Evolutionary conservation across 1,139 yeast species (phyloP).

Genomic region (Zygosaccharomyces sapae): DNA sequence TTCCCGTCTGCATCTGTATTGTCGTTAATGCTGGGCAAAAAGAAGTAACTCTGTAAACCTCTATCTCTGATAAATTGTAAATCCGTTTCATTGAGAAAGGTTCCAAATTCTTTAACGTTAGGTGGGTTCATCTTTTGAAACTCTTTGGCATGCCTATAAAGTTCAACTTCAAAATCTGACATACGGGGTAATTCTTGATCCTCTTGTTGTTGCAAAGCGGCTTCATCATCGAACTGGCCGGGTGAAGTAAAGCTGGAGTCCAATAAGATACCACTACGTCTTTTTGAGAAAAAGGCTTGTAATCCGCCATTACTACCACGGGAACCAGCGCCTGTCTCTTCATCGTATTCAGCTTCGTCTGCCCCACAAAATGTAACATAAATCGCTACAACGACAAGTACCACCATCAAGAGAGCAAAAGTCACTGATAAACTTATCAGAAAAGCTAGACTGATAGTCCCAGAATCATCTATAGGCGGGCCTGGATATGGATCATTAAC

Average conservation of each 20-base stretch:
- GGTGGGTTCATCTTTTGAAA: conserved; percentile 42
- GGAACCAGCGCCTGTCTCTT: conserved; percentile 25
- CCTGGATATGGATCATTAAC: conserved; percentile 14
- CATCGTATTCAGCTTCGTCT: conserved; percentile 33
- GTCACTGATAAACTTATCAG: conserved; percentile 42
- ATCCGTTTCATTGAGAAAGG: conserved; percentile 39
- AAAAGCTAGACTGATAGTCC: conserved; percentile 39
- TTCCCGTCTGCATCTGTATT: conserved; percentile 37
- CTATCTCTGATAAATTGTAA: conserved; percentile 43
- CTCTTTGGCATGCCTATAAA: conserved; percentile 38
- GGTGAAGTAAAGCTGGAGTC: conserved; percentile 40
- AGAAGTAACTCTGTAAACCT: conserved; percentile 47
- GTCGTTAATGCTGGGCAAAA: conserved; percentile 40
- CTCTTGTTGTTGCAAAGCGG: conserved; percentile 36
- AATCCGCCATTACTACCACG: conserved; percentile 17
- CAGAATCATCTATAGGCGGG: conserved; percentile 36
- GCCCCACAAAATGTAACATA: conserved; percentile 40
- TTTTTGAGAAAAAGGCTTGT: conserved; percentile 26
- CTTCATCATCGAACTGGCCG: conserved; percentile 39
- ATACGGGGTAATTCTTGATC: conserved; percentile 35
- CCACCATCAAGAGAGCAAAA: conserved; percentile 39
- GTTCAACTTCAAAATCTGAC: conserved; percentile 36
- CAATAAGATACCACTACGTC: conserved; percentile 28
- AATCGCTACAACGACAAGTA: conserved; percentile 37
- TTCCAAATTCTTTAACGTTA: conserved; percentile 40